Evolutionary conservation across 768 basidiomycete genomes (phyloP).

Genomic region (Roridomyces roridus): DNA sequence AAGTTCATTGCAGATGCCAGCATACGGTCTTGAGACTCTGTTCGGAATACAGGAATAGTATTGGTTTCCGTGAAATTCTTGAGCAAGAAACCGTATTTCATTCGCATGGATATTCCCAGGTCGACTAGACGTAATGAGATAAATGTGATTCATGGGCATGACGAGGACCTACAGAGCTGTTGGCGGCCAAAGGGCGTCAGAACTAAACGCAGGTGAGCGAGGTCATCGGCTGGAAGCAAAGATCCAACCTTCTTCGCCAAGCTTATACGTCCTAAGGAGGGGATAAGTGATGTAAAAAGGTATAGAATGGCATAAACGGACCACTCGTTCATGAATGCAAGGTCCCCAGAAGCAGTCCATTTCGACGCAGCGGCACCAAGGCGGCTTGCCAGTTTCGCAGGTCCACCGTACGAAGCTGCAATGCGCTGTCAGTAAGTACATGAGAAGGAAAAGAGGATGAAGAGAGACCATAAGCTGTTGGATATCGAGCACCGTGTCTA

Average conservation of each 20-base stretch:
- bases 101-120: conserved; percentile 71
- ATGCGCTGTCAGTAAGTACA: background rate
- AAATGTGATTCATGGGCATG: background rate
- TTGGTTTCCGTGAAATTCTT: conserved; percentile 66
- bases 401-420: conserved; percentile 67
- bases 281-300: background rate
- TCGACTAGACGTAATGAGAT: conserved; percentile 47
- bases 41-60: conserved; percentile 77
- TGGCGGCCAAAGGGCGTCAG: conserved; percentile 88
- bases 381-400: conserved; percentile 59
- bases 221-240: background rate
- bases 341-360: conserved; percentile 69
- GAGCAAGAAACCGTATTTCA: conserved; percentile 81
- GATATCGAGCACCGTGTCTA: conserved; percentile 80
- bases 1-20: conserved; percentile 66
- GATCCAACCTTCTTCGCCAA: conserved; percentile 80
- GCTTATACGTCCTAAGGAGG: conserved; percentile 76
- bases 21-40: conserved; percentile 79
- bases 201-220: conserved; percentile 44
- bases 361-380: conserved; percentile 58
- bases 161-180: conserved; percentile 67
- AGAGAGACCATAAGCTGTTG: conserved; percentile 66
- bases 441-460: background rate
- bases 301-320: conserved; percentile 37
- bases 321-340: conserved; percentile 87